Evolutionary conservation across 179 eudicot species (phyloP).

Genomic region (Drosera spatulata): DNA sequence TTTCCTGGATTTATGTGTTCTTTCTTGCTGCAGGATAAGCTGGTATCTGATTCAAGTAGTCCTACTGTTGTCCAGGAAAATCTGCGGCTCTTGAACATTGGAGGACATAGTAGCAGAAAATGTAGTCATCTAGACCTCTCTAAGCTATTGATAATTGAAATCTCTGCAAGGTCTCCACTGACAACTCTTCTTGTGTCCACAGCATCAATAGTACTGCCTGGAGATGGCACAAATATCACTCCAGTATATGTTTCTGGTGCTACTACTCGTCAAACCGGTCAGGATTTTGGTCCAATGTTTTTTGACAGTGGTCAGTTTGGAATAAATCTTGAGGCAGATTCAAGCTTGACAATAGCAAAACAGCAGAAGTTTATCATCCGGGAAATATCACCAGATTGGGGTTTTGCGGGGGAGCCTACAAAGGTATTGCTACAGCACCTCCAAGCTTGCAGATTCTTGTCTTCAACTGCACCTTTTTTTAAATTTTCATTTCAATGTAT

Average conservation of each 20-base stretch:
- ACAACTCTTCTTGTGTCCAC: slow-evolving; percentile 13
- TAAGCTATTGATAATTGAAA: slow-evolving; percentile 4
- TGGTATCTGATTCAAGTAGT: slow-evolving; percentile 8
- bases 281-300: slow-evolving; percentile 19
- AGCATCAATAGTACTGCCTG: slow-evolving; percentile 20
- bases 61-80: slow-evolving; percentile 13
- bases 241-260: slow-evolving; percentile 25
- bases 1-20: neutral
- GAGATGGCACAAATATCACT: slow-evolving; percentile 23
- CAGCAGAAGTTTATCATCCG: slow-evolving; percentile 63
- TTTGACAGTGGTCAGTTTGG: slow-evolving; percentile 40
- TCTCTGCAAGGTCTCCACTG: slow-evolving; percentile 1
- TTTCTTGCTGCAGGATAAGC: slow-evolving; percentile 20
- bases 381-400: slow-evolving; percentile 81
- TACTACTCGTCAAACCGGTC: slow-evolving; percentile 14
- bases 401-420: slow-evolving; percentile 44
- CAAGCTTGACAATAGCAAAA: slow-evolving; percentile 51
- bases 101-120: slow-evolving; percentile 10
- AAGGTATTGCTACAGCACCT: slow-evolving; percentile 39
- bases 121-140: slow-evolving; percentile 7
- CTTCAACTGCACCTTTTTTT: neutral
- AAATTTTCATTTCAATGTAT: too few relatives aligned
- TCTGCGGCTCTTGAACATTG: slow-evolving; percentile 11
- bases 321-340: slow-evolving; percentile 31
- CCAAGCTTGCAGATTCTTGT: neutral